Evolutionary conservation across 108 stramenopile species (phyloP), one percentile per base, ranked within the genome.

Genomic region (Aurantiochytrium sp.): DNA sequence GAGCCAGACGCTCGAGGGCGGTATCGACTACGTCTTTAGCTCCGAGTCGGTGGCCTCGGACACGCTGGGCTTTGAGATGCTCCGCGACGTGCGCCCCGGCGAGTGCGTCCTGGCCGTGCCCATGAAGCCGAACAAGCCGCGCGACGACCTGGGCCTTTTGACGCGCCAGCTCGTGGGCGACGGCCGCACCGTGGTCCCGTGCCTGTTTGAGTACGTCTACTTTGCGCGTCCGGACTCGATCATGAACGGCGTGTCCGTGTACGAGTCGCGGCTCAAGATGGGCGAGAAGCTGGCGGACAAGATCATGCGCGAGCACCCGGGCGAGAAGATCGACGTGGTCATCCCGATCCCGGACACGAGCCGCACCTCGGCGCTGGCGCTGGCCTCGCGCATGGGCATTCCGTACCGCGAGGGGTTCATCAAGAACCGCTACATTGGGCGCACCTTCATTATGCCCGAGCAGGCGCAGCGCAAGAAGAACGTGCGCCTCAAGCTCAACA

Each of bases 131-230:
- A 48, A 48, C 97, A 87, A 91, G 96, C 55, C 95, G 92, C 86
- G 92, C 92, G 94, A 93, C 32, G 90, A 87, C 45, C 50, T 30
- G 17, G 65, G n/a, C 37, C 59, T 89, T 27, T 8, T 52, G 50
- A 8, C 15, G 4, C 4, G 45, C 15, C 19, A 65, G 55, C 55
- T 34, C 45, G 86, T 54, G 4, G 86, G 31, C 32, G 86, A 85
- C 41, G 89, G 54, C 41, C 0, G 1, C 34, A 21, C 85, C 19
- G 54, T 65, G 24, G 22, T 31, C 37, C 55, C 59, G 37, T 99
- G 99, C 92, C 96, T 99, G 55, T 99, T 99, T 90, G 99, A 99
- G 94, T 98, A 98, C 90, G 99, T 99, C 19, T 99, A 99, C 94
- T 99, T 99, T 93, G 97, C 99, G 21, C 94, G 99, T 22, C 99